Evolutionary conservation across 2,329 filamentous ascomycete genomes (phyloP).

Genomic region (Ramularia endophylla): DNA sequence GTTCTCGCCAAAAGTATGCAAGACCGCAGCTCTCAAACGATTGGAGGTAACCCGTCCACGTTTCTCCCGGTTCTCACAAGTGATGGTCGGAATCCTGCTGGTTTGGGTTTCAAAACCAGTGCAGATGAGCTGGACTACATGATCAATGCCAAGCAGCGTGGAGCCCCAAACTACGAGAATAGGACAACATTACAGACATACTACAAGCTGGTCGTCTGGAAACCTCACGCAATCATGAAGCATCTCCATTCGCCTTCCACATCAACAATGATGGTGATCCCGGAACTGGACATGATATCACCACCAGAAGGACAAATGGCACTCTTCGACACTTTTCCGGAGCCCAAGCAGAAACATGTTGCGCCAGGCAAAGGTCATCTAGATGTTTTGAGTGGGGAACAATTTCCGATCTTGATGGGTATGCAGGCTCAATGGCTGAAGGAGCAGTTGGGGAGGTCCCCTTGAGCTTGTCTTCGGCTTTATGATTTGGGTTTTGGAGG

Average conservation of each 20-base stretch:
- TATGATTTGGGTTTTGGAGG: too few relatives aligned
- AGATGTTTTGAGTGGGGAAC: constrained; percentile 7
- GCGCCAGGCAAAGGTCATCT: constrained; percentile 7
- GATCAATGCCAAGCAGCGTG: constrained; percentile 7
- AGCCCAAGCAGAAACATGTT: constrained; percentile 4
- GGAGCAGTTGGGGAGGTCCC: too few relatives aligned
- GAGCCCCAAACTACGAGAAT: constrained; percentile 12
- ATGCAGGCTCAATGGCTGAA: constrained; percentile 1
- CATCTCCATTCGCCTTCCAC: constrained; percentile 1
- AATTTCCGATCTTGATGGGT: constrained; percentile 1
- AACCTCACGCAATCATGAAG: constrained; percentile 5
- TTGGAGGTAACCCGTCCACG: constrained; percentile 35
- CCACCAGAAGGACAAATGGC: constrained; percentile 6
- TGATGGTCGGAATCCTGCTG: constrained; percentile 35
- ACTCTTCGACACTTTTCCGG: constrained; percentile 1
- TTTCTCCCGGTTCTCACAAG: constrained; percentile 34
- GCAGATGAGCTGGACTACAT: constrained; percentile 15
- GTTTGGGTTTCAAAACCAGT: constrained; percentile 24
- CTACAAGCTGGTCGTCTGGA: constrained; percentile 24
- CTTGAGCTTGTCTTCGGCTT: too few relatives aligned
- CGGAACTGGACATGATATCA: constrained; percentile 8
- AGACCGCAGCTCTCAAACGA: constrained; percentile 36
- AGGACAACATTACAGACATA: constrained; percentile 29
- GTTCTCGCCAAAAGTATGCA: constrained; percentile 30
- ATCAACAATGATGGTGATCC: constrained; percentile 4